Conservation (phyloP, 2,329 filamentous ascomycete genomes). For the Penicillium sp. region DNA sequence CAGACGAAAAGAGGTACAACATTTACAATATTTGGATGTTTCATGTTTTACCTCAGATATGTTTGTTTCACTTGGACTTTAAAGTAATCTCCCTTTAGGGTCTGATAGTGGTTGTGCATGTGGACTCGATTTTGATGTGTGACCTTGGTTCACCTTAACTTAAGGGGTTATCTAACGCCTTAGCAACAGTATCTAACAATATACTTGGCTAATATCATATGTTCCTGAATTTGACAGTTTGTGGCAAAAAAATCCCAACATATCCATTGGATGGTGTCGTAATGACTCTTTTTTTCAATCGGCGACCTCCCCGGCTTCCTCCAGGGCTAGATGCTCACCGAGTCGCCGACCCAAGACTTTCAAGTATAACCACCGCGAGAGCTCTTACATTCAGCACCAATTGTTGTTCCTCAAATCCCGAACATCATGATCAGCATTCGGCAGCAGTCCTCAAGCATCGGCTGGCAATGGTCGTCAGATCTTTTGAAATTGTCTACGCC, state of each 20-base stretch:
- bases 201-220: not conserved
- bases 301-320: not conserved
- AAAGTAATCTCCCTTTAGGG: not conserved
- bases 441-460: not conserved
- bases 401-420: not conserved
- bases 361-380: not conserved
- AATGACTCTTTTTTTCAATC: not conserved
- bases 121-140: not conserved
- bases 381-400: not conserved
- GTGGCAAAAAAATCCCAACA: not conserved
- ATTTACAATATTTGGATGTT: not conserved
- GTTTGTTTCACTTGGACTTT: too few species aligned
- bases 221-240: not conserved
- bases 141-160: too few species aligned
- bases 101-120: not conserved
- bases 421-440: not conserved
- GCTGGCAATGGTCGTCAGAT: not conserved
- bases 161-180: not conserved
- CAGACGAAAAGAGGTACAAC: not conserved
- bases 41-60: not conserved
- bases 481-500: not conserved
- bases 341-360: conserved; percentile 2
- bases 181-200: not conserved
- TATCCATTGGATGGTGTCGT: not conserved
- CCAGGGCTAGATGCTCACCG: not conserved